Base-by-base conservation (phyloP, 345 rosid genomes). In the Acer yangbiense region DNA sequence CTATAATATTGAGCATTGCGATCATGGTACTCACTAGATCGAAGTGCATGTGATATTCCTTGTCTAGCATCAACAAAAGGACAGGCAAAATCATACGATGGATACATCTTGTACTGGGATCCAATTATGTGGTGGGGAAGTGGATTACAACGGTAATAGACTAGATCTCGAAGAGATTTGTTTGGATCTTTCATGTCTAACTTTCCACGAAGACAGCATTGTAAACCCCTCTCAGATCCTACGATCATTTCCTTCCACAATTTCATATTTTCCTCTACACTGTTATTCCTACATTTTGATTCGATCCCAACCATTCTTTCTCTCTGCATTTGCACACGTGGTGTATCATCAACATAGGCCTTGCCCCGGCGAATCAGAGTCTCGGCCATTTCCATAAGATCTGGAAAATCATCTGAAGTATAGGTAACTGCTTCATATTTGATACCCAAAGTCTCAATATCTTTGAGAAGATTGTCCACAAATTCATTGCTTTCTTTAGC, bases 21-120 rank as follows among this genome's bases (percentile, higher is more conserved):
- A 25, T 25, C 27, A 25, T 25, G 27, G 27, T 25, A 25, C 27
- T 25, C 27, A 25, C 27, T 25, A 25, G 27, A 25, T 25, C 27
- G 27, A 25, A 25, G 27, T 25, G 27, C 27, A 25, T 25, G 27
- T 25, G 27, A 25, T 25, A 25, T 25, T 25, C 27, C 27, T 25
- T 25, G 1, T 25, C 27, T 25, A 25, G 27, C 27, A 25, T 25
- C 27, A 25, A 25, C 94, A 87, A 87, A 94, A 2, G 99, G 99
- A 77, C 99, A 96, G 54, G 98, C 99, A 88, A 96, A 96, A 83
- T 96, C 99, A 82, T 96, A 96, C n/a, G 98, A 94, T n/a, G 99
- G 99, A 76, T 94, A 96, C 35, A 96, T 3, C 84, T 90, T 94
- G 77, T 94, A 96, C 82, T 88, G 90, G 74, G 91, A 72, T 3